Evolutionary conservation across 495 filamentous ascomycete species (phyloP).

Genomic region (Lineolata rhizophorae): DNA sequence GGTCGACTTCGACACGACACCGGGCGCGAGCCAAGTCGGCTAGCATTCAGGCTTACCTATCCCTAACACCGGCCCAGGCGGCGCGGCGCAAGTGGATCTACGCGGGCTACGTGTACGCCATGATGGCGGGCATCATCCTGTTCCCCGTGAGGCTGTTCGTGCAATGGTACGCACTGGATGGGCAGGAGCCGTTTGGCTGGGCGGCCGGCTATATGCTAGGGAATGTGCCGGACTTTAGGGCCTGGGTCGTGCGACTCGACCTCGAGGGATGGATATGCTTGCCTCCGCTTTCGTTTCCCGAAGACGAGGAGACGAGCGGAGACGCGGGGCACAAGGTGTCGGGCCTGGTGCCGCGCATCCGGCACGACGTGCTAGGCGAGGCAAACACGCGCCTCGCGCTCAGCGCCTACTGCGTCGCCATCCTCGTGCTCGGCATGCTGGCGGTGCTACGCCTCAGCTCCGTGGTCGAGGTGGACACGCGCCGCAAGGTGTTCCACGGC

Average conservation of each 20-base stretch:
- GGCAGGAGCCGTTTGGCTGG: constrained; percentile 76
- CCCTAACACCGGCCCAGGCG: constrained; percentile 60
- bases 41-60: constrained; percentile 49
- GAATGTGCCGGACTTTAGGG: constrained; percentile 31
- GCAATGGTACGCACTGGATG: constrained; percentile 36
- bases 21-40: constrained; percentile 47
- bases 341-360: neutral
- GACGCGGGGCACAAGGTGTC: constrained; percentile 3
- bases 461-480: constrained; percentile 65
- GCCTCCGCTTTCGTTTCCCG: constrained; percentile 34
- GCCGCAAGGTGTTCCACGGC: constrained; percentile 96
- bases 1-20: constrained; percentile 23
- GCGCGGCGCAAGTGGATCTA: constrained; percentile 61
- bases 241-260: constrained; percentile 38
- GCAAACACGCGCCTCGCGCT: constrained; percentile 70
- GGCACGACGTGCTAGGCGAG: constrained; percentile 24
- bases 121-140: constrained; percentile 40
- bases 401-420: constrained; percentile 42
- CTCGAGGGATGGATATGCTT: constrained; percentile 59
- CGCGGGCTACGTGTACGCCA: constrained; percentile 51
- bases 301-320: constrained; percentile 7
- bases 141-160: constrained; percentile 50
- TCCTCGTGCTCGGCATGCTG: constrained; percentile 47
- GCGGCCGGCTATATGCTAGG: constrained; percentile 77
- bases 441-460: constrained; percentile 39